Evolutionary conservation across 164 flowering plant genomes (phyloP), one percentile per base, ranked within the genome.

Genomic region (Stephania japonica): DNA sequence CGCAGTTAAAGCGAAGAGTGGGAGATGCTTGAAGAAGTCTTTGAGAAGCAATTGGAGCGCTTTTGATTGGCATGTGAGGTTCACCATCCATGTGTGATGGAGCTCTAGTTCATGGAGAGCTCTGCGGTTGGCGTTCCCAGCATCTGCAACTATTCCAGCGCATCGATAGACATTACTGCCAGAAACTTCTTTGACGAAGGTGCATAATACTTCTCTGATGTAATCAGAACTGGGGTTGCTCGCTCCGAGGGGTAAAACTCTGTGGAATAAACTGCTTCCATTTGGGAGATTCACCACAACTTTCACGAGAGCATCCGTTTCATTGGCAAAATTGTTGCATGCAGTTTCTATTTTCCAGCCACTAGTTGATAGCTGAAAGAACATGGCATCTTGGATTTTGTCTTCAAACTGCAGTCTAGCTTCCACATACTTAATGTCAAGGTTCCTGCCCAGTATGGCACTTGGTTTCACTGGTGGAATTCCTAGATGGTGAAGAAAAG

Each of bases 51-150:
- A 67, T 1, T 67, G 26, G n/a, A 79, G 56, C 1, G 77, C 77
- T 21, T 68, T 67, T 62, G 62, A 73, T 71, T 79, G 82, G 66
- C 82, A 76, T 19, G 77, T 70, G 61, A 76, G 74, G 65, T 76
- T 79, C 70, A 76, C 82, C 82, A 79, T 79, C 82, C 82, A 76
- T 43, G 76, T 79, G 70, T 76, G 73, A 24, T 72, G 66, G n/a
- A 63, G 50, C 70, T 79, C 79, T 42, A 79, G 47, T 10, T 70
- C 77, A 8, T 26, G 71, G 13, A 79, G 71, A 42, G 75, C 75
- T 42, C 56, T 25, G 47, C 59, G 27, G 21, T 76, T 76, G 24
- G 42, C 26, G 18, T 62, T 68, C 43, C 68, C 50, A 24, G 62
- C 23, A 26, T 79, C 82, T 26, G 79, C 74, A 25, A 79, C 56